phyloP scores from a whole-genome alignment of 2,329 filamentous ascomycete species.

The Fusarium palustre region DNA sequence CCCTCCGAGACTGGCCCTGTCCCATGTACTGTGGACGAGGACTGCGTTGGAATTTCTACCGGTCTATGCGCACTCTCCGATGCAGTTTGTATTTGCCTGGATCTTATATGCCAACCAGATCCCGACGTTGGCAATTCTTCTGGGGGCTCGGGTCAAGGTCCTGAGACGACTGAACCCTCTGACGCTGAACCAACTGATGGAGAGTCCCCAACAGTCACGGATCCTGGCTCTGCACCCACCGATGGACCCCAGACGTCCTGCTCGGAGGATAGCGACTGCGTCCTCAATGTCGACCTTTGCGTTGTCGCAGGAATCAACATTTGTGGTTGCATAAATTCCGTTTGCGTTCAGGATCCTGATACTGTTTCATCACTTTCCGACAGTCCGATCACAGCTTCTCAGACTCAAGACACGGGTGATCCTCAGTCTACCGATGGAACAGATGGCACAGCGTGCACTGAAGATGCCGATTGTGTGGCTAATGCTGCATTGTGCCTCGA shows the following conservation, averaged over 20 bases:
- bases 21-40: constrained; percentile 8
- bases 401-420: background rate
- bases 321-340: constrained; percentile 6
- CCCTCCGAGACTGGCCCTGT: background rate
- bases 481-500: constrained; percentile 6
- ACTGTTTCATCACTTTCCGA: background rate
- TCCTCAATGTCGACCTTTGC: constrained; percentile 5
- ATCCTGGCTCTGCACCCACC: background rate
- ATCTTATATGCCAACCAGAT: constrained; percentile 9
- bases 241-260: constrained; percentile 1
- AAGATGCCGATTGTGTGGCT: constrained; percentile 12
- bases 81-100: constrained; percentile 7
- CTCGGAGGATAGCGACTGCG: constrained; percentile 16
- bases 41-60: constrained; percentile 5
- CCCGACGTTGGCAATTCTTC: background rate
- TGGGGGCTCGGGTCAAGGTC: background rate
- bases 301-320: constrained; percentile 10
- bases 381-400: background rate
- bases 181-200: background rate
- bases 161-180: background rate
- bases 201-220: background rate
- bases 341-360: constrained; percentile 1
- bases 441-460: background rate
- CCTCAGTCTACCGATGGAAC: background rate
- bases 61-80: constrained; percentile 4